These are phyloP conservation scores for Phytopythium oedochilum DNA, from an alignment of 352 stramenopile genomes.

Conservation along the genomic window DNA sequence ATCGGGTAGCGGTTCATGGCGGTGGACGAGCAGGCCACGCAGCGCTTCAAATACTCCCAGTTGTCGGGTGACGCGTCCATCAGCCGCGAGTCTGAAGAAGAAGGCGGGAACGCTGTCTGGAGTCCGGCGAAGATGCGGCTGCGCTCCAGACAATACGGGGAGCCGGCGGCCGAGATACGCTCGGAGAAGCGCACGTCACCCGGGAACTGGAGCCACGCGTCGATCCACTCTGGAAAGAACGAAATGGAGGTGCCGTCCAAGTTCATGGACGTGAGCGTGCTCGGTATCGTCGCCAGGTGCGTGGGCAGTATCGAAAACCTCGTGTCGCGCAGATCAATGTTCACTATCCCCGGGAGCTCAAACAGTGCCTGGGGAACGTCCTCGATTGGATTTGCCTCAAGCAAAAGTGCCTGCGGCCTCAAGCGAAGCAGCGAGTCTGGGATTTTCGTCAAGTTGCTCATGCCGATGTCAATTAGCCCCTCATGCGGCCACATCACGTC, in stretches of 20 bases:
- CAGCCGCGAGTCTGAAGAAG: background rate
- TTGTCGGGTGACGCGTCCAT: background rate
- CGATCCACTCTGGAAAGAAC: background rate
- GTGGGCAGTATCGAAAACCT: background rate
- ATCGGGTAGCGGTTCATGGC: background rate
- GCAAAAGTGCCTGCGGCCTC: background rate
- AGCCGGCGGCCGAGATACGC: background rate
- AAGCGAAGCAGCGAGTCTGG: background rate
- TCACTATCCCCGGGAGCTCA: background rate
- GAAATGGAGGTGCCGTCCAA: background rate
- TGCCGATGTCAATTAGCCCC: background rate
- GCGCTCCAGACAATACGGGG: slow-evolving; percentile 1
- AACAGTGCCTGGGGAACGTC: background rate
- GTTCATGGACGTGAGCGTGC: background rate
- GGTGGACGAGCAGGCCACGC: background rate
- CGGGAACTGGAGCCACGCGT: background rate
- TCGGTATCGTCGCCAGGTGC: background rate
- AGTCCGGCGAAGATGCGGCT: background rate
- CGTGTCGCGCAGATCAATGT: background rate
- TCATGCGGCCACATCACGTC: background rate
- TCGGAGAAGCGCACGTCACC: background rate
- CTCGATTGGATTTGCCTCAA: background rate
- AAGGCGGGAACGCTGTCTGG: background rate
- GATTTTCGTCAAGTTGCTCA: background rate
- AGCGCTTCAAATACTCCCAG: background rate